Conservation (phyloP, 495 filamentous ascomycete species). For the Neurospora sp. region DNA sequence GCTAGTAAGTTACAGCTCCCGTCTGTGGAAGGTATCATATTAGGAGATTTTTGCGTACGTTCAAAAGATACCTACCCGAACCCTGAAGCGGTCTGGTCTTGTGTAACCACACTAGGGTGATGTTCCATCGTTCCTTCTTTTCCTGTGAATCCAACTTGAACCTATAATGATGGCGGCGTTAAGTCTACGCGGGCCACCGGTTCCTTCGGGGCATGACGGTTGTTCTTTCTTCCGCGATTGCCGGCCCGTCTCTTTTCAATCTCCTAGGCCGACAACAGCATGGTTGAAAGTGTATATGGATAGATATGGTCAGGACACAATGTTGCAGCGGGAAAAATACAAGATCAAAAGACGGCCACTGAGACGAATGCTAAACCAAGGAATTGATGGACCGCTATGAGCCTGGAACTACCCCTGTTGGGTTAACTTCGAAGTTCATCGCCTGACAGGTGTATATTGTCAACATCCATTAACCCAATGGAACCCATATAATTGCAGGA, state of each 20-base stretch:
- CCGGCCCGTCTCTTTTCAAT: neutral
- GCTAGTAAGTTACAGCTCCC: neutral
- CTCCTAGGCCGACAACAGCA: neutral
- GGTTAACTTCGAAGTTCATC: neutral
- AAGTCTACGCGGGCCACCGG: neutral
- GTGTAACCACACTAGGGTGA: slow-evolving; percentile 6
- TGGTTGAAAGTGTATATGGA: neutral
- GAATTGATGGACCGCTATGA: neutral
- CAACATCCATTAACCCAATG: neutral
- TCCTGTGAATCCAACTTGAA: neutral
- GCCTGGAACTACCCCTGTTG: neutral
- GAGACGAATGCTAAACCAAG: neutral
- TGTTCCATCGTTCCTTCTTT: neutral
- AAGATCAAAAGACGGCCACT: neutral
- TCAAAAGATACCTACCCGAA: neutral
- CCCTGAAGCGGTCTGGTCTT: slow-evolving; percentile 1
- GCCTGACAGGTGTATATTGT: neutral
- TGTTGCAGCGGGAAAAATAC: neutral
- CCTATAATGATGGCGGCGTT: neutral
- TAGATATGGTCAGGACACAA: neutral
- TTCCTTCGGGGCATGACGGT: neutral
- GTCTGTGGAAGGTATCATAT: neutral
- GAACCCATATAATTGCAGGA: neutral
- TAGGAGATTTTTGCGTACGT: neutral
- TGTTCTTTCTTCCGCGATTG: neutral